Base-by-base conservation (phyloP, 176 grass and related monocot species). In the Themeda triandra region DNA sequence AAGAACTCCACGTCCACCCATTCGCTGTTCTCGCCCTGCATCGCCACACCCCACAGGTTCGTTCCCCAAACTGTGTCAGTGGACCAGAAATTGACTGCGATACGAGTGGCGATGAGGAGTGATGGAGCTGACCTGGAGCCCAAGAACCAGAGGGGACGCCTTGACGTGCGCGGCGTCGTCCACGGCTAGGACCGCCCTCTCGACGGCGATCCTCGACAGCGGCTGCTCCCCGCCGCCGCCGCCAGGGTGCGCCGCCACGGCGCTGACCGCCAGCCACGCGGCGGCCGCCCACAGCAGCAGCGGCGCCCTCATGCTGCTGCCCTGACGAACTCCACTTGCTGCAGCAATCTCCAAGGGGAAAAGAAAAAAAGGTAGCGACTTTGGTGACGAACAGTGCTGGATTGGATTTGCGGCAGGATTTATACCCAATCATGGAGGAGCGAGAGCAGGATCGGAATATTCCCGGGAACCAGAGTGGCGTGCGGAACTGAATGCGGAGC, bases 1-100 rank as follows among this genome's bases (percentile, higher is more conserved):
- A 69, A 80, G 73, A 91, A 97, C 84, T 92, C 84, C 49, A 97
- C 41, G 29, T 91, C 88, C 28, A 97, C 95, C 92, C 88, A 94
- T 42, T 91, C 90, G 27, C 72, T 94, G 83, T n/a, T 74, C 86
- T 94, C 82, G 21, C 95, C 92, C 88, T 88, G 53, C 37, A 86
- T 46, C 33, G 33, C 40, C 36, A 41, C 28, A 85, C 25, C 15
- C 23, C 66, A 79, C 33, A 42, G 23, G 35, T 25, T 29, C 6
- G 35, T 25, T 29, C 6, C 46, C 19, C 1, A 42, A 12, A 44
- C 41, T 7, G 2, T 49, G 39, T 66, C 37, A 75, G 66, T 45
- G 58, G 71, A 74, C 49, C 62, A 0, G 62, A 30, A 15, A 64
- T 29, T 17, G 27, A 30, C 58, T 3, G 19, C 10, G n/a, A 62